phyloP scores from a whole-genome alignment of 2,329 filamentous ascomycete genomes.

The Aspergillus fumigatiaffinis region DNA sequence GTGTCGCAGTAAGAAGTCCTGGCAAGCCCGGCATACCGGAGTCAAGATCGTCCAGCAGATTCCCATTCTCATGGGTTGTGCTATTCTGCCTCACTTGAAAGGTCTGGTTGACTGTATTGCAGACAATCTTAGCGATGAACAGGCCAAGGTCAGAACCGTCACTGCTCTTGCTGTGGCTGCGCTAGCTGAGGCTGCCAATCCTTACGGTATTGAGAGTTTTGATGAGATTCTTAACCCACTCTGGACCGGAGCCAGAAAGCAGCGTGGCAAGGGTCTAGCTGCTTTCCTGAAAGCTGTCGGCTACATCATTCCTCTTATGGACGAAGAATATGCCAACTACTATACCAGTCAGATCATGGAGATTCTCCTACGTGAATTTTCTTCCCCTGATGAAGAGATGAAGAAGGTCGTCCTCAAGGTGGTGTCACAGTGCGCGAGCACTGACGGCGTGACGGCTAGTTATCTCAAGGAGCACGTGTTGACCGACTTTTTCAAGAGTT shows the following conservation, averaged over 20 bases:
- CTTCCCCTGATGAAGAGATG: slow-evolving; percentile 98
- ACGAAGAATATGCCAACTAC: slow-evolving; percentile 99
- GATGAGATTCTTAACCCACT: slow-evolving; percentile 96
- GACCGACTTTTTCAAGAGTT: slow-evolving; percentile 96
- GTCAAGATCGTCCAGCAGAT: slow-evolving; percentile 99
- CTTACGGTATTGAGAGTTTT: slow-evolving; percentile 98
- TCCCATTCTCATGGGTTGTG: slow-evolving; percentile 97
- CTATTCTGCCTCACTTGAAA: slow-evolving; percentile 90
- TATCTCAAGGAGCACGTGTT: slow-evolving; percentile 95
- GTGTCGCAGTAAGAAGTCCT: slow-evolving; percentile 97
- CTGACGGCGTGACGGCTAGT: slow-evolving; percentile 87
- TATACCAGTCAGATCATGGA: slow-evolving; percentile 99
- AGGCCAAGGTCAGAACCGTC: slow-evolving; percentile 95
- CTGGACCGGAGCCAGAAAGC: slow-evolving; percentile 94
- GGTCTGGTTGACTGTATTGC: slow-evolving; percentile 95
- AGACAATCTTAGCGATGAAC: slow-evolving; percentile 93
- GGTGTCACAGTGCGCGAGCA: slow-evolving; percentile 90
- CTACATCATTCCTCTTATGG: slow-evolving; percentile 98
- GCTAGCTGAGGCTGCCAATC: slow-evolving; percentile 90
- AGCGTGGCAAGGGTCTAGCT: slow-evolving; percentile 91
- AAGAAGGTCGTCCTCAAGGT: slow-evolving; percentile 99
- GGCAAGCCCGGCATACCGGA: slow-evolving; percentile 95
- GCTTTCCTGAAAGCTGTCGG: slow-evolving; percentile 97
- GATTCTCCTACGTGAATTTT: slow-evolving; percentile 91
- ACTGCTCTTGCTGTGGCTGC: slow-evolving; percentile 93